Evolutionary conservation across 2,329 filamentous ascomycete species (phyloP).

Genomic region (Helotiales sp.): DNA sequence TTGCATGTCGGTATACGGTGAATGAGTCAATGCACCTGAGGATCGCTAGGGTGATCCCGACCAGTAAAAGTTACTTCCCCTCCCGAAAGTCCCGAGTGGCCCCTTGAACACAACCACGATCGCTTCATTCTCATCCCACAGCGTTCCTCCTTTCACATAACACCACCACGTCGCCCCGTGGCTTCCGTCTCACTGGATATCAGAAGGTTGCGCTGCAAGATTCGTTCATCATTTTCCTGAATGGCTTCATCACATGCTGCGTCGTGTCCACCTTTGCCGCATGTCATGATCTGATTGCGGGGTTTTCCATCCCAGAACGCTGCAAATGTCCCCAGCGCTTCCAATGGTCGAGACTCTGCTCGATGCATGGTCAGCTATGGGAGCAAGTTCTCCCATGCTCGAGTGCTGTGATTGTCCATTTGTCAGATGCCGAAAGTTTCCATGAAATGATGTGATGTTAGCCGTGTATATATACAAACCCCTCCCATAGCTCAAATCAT

Average conservation of each 20-base stretch:
- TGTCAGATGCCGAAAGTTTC: constrained; percentile 11
- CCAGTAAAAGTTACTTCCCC: background rate
- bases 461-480: constrained; percentile 1
- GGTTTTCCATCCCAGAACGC: background rate
- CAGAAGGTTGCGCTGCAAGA: background rate
- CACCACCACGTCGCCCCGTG: constrained; percentile 5
- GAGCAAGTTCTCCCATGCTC: background rate
- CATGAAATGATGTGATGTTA: constrained; percentile 8
- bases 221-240: constrained; percentile 13
- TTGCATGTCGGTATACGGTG: constrained; percentile 9
- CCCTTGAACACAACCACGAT: background rate
- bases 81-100: background rate
- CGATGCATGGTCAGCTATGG: constrained; percentile 9
- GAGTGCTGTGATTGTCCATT: background rate
- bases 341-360: constrained; percentile 7
- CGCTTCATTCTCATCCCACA: background rate
- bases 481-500: background rate
- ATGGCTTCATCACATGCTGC: constrained; percentile 17
- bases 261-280: constrained; percentile 5
- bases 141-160: background rate
- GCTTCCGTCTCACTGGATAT: background rate
- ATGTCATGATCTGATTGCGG: constrained; percentile 11
- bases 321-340: background rate
- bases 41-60: background rate
- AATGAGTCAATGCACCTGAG: background rate